Evolutionary conservation across 106 monocot genomes (phyloP).

Genomic region (Apostasia ramifera): DNA sequence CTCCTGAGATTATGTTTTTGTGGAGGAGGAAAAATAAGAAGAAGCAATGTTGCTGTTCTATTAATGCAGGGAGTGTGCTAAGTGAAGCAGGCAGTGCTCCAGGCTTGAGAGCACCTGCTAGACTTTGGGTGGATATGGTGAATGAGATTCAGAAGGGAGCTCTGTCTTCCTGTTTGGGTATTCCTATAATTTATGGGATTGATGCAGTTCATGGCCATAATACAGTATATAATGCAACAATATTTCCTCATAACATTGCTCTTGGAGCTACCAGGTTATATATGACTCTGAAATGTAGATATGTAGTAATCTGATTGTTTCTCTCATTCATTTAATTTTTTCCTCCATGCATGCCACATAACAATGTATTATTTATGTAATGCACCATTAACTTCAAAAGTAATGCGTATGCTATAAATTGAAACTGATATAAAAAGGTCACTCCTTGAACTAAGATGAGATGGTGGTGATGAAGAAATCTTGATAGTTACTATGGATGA

Average conservation of each 20-base stretch:
- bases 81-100: slow-evolving; percentile 23
- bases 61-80: slow-evolving; percentile 16
- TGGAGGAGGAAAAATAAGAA: neutral
- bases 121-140: slow-evolving; percentile 20
- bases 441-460: no score
- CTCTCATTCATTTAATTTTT: no score
- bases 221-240: slow-evolving; percentile 17
- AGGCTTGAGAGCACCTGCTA: slow-evolving; percentile 8
- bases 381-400: no score
- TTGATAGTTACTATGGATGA: no score
- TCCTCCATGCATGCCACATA: no score
- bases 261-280: slow-evolving; percentile 19
- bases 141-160: slow-evolving; percentile 20
- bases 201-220: slow-evolving; percentile 24
- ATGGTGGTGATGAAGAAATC: no score
- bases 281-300: no score
- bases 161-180: slow-evolving; percentile 15
- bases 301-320: no score
- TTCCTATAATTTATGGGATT: slow-evolving; percentile 21
- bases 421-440: no score
- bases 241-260: slow-evolving; percentile 23
- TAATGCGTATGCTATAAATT: no score
- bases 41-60: neutral
- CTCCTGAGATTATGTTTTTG: neutral
- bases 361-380: no score